Conservation (phyloP, 306 rosid species). For the Glycine soja region DNA sequence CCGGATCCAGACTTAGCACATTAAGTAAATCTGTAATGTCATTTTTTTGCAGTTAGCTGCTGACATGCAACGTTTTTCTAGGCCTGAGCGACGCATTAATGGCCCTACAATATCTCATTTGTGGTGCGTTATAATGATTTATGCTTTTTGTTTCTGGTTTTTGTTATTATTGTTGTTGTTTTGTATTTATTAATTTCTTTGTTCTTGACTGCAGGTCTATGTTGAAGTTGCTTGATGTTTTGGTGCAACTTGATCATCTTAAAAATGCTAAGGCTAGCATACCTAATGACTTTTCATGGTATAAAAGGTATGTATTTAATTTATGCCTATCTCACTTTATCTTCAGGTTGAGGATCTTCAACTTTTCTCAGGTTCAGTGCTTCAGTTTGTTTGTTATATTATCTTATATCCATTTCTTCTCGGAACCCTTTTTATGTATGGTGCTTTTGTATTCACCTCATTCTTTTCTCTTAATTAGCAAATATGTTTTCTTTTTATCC, state of each 20-base stretch:
- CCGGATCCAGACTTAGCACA: slow-evolving; percentile 37
- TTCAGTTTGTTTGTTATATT: slow-evolving; percentile 28
- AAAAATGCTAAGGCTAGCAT: slow-evolving; percentile 99
- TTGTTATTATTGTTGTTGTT: not conserved
- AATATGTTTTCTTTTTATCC: too few relatives aligned
- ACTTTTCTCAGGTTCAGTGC: slow-evolving; percentile 29
- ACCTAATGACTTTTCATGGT: slow-evolving; percentile 99
- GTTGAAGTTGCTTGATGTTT: slow-evolving; percentile 92
- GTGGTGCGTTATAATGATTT: slow-evolving; percentile 64
- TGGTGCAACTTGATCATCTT: slow-evolving; percentile 99
- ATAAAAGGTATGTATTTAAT: slow-evolving; percentile 75
- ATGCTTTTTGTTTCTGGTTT: not conserved
- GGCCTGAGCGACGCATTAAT: slow-evolving; percentile 97
- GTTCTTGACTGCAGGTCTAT: slow-evolving; percentile 77
- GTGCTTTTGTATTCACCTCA: not conserved
- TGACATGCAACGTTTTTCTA: slow-evolving; percentile 98
- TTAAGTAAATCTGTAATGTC: slow-evolving; percentile 35
- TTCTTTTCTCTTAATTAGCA: too few relatives aligned
- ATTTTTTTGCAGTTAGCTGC: slow-evolving; percentile 82
- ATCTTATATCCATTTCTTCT: slow-evolving; percentile 32
- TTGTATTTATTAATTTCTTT: slow-evolving; percentile 39
- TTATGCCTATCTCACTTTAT: slow-evolving; percentile 26
- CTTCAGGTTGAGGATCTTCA: slow-evolving; percentile 37
- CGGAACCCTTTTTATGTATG: not conserved
- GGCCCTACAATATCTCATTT: slow-evolving; percentile 97